Evolutionary conservation across 2,329 filamentous ascomycete genomes (phyloP).

Genomic region (Fusarium sp.): DNA sequence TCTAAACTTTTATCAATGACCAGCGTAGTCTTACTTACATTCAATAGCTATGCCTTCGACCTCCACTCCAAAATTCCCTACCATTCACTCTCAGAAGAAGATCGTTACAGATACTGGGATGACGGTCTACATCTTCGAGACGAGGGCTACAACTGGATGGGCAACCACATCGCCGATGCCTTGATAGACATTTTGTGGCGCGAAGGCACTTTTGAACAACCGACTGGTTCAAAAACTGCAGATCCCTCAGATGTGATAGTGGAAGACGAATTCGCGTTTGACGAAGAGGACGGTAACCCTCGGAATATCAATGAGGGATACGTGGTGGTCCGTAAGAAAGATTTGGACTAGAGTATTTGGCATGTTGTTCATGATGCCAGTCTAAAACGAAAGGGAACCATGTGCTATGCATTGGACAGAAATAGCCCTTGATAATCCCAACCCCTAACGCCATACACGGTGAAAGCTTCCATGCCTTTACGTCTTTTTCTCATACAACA

Average conservation of each 20-base stretch:
- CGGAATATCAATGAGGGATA: slow-evolving; percentile 66
- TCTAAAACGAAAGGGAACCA: slow-evolving; percentile 38
- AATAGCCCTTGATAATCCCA: slow-evolving; percentile 36
- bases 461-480: slow-evolving; percentile 39
- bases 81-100: slow-evolving; percentile 61
- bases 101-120: slow-evolving; percentile 69
- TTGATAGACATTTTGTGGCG: slow-evolving; percentile 64
- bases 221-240: slow-evolving; percentile 16
- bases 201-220: slow-evolving; percentile 45
- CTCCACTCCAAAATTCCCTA: slow-evolving; percentile 70
- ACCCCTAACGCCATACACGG: slow-evolving; percentile 43
- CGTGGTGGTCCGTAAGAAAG: slow-evolving; percentile 67
- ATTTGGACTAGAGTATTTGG: slow-evolving; percentile 61
- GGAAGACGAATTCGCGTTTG: slow-evolving; percentile 54
- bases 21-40: slow-evolving; percentile 1
- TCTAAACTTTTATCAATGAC: not conserved
- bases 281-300: slow-evolving; percentile 67
- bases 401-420: slow-evolving; percentile 40
- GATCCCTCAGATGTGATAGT: not conserved
- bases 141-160: slow-evolving; percentile 75
- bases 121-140: slow-evolving; percentile 73
- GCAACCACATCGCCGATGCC: slow-evolving; percentile 67
- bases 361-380: slow-evolving; percentile 27
- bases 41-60: slow-evolving; percentile 70
- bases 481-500: slow-evolving; percentile 52